Evolutionary conservation across 768 basidiomycete species (phyloP), one percentile per base, ranked within the genome.

Genomic region (Mycena alexandri): DNA sequence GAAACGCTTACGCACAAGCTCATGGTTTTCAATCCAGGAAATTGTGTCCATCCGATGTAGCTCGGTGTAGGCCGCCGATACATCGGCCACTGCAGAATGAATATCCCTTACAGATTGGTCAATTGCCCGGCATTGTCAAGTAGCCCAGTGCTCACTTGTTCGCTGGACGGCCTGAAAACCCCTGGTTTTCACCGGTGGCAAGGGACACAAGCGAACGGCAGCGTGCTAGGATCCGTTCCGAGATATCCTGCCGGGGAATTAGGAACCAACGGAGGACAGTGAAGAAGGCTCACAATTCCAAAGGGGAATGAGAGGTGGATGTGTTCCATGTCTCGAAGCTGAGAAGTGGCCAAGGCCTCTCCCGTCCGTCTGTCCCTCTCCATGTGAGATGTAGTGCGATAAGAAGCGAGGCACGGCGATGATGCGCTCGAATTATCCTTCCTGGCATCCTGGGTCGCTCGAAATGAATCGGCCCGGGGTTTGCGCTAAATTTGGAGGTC

Each of bases 1-100:
- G 0, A 65, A 16, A 8, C 64, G 56, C 22, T 1, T 4, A 13
- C 48, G 56, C 3, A 59, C 34, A 8, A 65, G 29, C 5, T 65
- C 64, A 7, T 65, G 64, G n/a, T 65, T 16, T 24, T 65, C 64
- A 12, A 65, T 65, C 64, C 64, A 65, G 5, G 25, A 19, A n/a
- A 65, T 53, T 1, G 25, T 12, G 2, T 21, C 21, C 64, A 59
- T 65, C 9, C 64, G n/a, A 14, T 24, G 25, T 5, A 65, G 24
- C 34, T 65, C 64, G 29, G 14, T n/a, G 21, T 65, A 65, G 1
- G 64, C 57, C 8, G 55, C 64, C 1, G 48, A 29, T 12, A 56
- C 64, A 22, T 58, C 42, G 5, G 2, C 22, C 1, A 65, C 5
- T 21, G n/a, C 17, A 3, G 63, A 57, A 51, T 57, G 42, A 42